phyloP scores from a whole-genome alignment of 495 filamentous ascomycete genomes.

The Hyaloscypha variabilis region DNA sequence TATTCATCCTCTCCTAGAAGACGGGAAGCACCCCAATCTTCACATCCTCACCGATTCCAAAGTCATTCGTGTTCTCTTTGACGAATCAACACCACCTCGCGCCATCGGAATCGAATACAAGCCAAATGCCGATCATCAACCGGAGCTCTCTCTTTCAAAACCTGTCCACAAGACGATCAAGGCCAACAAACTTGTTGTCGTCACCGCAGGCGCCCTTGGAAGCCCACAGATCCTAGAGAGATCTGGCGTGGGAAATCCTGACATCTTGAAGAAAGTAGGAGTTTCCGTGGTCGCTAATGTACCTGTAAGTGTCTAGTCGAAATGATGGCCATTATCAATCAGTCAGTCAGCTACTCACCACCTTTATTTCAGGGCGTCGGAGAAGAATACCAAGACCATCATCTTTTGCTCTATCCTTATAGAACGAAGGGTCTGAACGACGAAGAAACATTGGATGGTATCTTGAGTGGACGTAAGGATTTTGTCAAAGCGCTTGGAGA shows the following conservation, averaged over 20 bases:
- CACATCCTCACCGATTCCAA: constrained; percentile 54
- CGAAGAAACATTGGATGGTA: constrained; percentile 31
- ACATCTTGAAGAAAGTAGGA: constrained; percentile 63
- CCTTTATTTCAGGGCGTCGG: constrained; percentile 57
- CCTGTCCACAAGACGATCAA: constrained; percentile 37
- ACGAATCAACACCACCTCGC: constrained; percentile 38
- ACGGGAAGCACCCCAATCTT: constrained; percentile 49
- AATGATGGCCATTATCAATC: no score
- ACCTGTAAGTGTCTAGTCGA: no score
- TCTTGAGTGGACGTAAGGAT: constrained; percentile 36
- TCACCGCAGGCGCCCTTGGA: constrained; percentile 61
- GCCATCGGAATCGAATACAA: constrained; percentile 47
- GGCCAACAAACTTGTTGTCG: constrained; percentile 53
- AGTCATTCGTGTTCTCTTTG: constrained; percentile 54
- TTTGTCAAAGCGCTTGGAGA: constrained; percentile 30
- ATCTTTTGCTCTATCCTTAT: constrained; percentile 35
- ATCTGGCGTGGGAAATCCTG: constrained; percentile 70
- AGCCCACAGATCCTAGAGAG: constrained; percentile 68
- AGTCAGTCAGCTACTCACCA: no score
- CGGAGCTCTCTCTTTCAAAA: constrained; percentile 23
- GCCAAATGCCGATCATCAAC: constrained; percentile 34
- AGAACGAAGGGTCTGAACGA: constrained; percentile 24
- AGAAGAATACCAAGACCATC: constrained; percentile 60
- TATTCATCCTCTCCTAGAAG: constrained; percentile 46
- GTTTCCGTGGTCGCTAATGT: constrained; percentile 75